Conservation (phyloP, 768 basidiomycete species). For the Artomyces pyxidatus region DNA sequence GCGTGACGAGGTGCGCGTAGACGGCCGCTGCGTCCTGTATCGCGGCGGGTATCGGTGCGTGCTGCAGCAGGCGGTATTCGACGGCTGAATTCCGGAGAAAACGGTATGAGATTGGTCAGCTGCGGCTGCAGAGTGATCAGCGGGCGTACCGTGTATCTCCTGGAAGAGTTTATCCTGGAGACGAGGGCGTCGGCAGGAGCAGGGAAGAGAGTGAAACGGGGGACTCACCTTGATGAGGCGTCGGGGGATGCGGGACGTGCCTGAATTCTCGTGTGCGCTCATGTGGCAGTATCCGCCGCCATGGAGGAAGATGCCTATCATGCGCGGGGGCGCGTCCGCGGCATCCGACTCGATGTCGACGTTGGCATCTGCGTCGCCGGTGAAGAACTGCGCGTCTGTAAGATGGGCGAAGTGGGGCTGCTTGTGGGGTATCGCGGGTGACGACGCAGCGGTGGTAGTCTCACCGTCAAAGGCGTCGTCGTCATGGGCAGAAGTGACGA, state of each 20-base stretch:
- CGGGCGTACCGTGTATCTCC: conserved; percentile 24
- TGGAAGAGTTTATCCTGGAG: conserved; percentile 25
- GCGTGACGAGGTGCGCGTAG: conserved; percentile 37
- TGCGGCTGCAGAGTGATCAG: no score
- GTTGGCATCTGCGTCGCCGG: not conserved
- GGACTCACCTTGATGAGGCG: conserved; percentile 33
- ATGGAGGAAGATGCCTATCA: conserved; percentile 45
- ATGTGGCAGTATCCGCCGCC: conserved; percentile 52
- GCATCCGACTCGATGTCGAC: conserved; percentile 21
- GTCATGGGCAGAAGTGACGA: not conserved
- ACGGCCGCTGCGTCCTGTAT: conserved; percentile 46
- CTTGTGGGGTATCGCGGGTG: not conserved
- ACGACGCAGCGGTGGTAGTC: no score
- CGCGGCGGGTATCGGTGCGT: conserved; percentile 45
- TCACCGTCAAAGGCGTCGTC: no score
- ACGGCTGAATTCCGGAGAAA: conserved; percentile 24
- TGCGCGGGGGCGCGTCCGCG: conserved; percentile 19
- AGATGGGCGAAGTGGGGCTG: not conserved
- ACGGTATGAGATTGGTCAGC: no score
- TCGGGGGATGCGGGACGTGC: conserved; percentile 41
- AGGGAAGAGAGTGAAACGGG: not conserved
- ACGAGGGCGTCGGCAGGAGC: not conserved
- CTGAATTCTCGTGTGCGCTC: conserved; percentile 43
- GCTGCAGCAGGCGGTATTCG: conserved; percentile 45
- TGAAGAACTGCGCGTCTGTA: conserved; percentile 6